A percentile compares a stretch with the other conserved stretches of the same genome.
phyloP scores from a whole-genome alignment of 2,329 filamentous ascomycete genomes.

The Colletotrichum filicis region DNA sequence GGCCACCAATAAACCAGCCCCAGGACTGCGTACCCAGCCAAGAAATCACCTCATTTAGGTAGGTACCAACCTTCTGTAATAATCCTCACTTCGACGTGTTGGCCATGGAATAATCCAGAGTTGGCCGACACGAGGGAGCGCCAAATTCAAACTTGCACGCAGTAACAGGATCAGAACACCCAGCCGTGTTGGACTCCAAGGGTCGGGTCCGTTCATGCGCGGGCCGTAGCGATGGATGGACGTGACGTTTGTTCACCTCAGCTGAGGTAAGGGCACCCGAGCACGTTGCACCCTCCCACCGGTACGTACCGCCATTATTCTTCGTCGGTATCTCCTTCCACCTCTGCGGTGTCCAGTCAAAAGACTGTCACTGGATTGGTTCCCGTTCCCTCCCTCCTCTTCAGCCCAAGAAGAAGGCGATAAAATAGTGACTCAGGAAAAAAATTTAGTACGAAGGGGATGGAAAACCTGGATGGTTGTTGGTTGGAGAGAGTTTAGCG shows the following conservation, averaged over 20 bases:
- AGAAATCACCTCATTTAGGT: neutral
- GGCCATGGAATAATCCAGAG: neutral
- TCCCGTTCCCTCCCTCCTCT: neutral
- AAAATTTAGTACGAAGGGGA: neutral
- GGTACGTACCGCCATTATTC: neutral
- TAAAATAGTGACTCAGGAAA: neutral
- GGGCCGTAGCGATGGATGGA: slow-evolving; percentile 17
- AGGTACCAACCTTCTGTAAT: neutral
- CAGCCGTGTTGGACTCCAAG: slow-evolving; percentile 6
- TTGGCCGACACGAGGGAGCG: neutral
- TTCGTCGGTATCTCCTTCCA: neutral
- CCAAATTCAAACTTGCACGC: neutral
- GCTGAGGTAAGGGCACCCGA: neutral
- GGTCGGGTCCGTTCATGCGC: slow-evolving; percentile 26
- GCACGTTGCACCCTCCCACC: neutral
- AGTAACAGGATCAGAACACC: slow-evolving; percentile 1
- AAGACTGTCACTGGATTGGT: neutral
- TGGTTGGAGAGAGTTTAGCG: slow-evolving; percentile 18
- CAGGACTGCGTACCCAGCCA: neutral
- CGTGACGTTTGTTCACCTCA: slow-evolving; percentile 23
- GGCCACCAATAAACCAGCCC: neutral
- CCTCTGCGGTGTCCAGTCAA: neutral
- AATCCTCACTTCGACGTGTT: neutral
- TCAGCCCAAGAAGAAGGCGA: neutral
- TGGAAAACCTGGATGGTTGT: slow-evolving; percentile 4